phyloP scores from a whole-genome alignment of 139 green algal species.

The Chlamydomonas urium region DNA sequence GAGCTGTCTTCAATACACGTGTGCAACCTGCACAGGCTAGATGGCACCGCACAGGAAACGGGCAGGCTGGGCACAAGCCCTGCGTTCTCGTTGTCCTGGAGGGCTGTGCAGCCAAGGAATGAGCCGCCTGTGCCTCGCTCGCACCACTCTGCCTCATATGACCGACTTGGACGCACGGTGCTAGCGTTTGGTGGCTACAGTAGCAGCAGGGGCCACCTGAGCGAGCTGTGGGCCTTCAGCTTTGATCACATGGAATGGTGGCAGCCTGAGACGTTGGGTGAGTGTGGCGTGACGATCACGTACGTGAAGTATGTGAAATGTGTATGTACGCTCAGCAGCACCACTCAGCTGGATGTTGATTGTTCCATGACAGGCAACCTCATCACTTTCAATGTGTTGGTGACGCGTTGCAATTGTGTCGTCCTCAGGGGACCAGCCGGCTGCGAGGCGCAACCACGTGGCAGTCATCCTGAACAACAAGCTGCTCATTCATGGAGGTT shows the following conservation, averaged over 20 bases:
- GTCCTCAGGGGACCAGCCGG: conserved; percentile 26
- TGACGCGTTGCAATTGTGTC: too few species aligned
- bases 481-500: conserved; percentile 44
- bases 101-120: not conserved
- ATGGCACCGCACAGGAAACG: not conserved
- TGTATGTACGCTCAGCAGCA: too few species aligned
- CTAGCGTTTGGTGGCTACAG: conserved; percentile 47
- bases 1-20: not conserved
- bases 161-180: conserved; percentile 20
- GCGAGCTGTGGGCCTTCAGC: conserved; percentile 46
- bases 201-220: conserved; percentile 4
- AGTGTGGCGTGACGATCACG: not conserved
- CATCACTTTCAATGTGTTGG: too few species aligned
- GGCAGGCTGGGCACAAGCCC: not conserved
- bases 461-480: conserved; percentile 24
- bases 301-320: not conserved
- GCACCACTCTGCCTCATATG: conserved; percentile 32
- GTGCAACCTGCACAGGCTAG: not conserved
- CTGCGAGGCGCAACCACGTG: conserved; percentile 37
- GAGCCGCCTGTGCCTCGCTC: conserved; percentile 18
- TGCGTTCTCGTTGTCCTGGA: not conserved
- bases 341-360: too few species aligned
- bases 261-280: conserved; percentile 33
- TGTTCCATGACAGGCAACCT: too few species aligned
- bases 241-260: conserved; percentile 43